Evolutionary conservation across 1,284 basidiomycete species (phyloP), one percentile per base, ranked within the genome.

Genomic region (Exobasidium rhododendri): DNA sequence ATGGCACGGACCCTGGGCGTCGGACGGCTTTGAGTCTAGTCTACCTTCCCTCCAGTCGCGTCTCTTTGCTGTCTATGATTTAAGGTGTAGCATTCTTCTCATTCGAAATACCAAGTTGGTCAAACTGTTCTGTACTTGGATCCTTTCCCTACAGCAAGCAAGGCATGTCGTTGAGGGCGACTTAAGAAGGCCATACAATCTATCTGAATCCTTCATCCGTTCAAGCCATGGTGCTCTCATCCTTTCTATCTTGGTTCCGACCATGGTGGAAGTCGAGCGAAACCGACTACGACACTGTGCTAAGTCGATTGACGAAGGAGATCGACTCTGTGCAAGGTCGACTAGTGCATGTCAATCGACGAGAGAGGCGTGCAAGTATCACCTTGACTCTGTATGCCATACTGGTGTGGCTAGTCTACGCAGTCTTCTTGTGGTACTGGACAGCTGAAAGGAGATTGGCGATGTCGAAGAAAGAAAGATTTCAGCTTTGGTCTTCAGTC

Each of bases 331-430:
- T 83, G 26, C 89, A 94, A 80, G 85, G 86, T 35, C 85, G 87
- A 63, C 86, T 98, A 6, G 88, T 90, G 0, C 92, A 94, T 77
- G 90, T 97, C 72, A 87, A 91, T 10, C 82, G 91, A 53, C 87
- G 93, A 26, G 89, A 97, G 80, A 85, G 92, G 43, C 85, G 93
- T 1, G 84, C 90, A 2, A 89, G 88, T 11, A 83, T 94, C 50
- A 83, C 90, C 30, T 86, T 91, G 52, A 93, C 93, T 0, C 80
- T 92, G 4, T 94, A 92, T 77, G 88, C 91, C 0, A 81, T 94
- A 66, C 85, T 87, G 0, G 80, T 85, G 40, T 97, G 93, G 93
- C 84, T 86, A 30, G 79, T 86, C 20, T 97, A 94, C 82, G 84
- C 88, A 45, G 86, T 83, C 26, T 72, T 90, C 56, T 96, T 94